Evolutionary conservation across 352 stramenopile genomes (phyloP).

Genomic region (Aphanomyces invadans): DNA sequence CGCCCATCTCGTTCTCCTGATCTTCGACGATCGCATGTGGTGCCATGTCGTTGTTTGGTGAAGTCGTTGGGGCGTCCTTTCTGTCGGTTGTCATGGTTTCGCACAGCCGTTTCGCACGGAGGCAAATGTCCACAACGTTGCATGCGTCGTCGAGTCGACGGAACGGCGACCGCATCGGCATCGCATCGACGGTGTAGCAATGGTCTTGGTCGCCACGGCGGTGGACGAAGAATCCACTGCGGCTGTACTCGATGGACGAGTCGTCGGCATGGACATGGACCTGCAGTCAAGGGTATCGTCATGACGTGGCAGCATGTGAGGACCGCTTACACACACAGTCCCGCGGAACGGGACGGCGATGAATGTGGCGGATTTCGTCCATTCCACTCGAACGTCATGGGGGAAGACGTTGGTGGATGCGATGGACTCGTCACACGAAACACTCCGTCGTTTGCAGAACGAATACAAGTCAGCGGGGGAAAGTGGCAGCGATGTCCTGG

Average conservation of each 20-base stretch:
- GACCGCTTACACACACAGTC: not conserved
- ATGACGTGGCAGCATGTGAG: not conserved
- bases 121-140: constrained; percentile 8
- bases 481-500: not conserved
- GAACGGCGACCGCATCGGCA: not conserved
- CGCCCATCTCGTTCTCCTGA: constrained; percentile 39
- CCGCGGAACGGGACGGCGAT: not conserved
- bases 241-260: not conserved
- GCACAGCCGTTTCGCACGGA: not conserved
- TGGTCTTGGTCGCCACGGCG: not conserved
- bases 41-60: too few species aligned
- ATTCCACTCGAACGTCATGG: not conserved
- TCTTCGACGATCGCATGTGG: constrained; percentile 20
- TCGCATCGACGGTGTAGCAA: not conserved
- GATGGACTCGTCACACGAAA: not conserved
- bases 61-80: too few species aligned
- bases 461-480: not conserved
- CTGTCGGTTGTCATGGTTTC: not conserved
- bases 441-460: not conserved
- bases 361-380: not conserved
- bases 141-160: not conserved
- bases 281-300: not conserved
- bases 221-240: constrained; percentile 1
- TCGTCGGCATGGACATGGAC: not conserved
- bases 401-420: not conserved